Percentiles rank a stretch among this genome's conserved stretches.
Evolutionary conservation across 163 green algal genomes (phyloP).

Genomic region (Scenedesmus sp.): DNA sequence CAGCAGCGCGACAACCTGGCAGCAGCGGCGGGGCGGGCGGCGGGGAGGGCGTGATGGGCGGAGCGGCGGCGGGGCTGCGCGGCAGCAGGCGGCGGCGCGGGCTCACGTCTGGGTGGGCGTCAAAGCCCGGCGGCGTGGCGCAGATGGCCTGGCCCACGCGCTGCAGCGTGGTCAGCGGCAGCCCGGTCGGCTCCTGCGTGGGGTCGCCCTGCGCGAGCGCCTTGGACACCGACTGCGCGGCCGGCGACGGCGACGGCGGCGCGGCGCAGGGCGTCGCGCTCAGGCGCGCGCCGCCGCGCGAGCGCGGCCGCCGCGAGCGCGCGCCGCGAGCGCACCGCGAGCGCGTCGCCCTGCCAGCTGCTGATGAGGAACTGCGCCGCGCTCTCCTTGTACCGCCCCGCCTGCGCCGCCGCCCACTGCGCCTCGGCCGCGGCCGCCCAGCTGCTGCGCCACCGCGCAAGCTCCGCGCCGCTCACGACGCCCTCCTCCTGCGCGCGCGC

Average conservation of each 20-base stretch:
- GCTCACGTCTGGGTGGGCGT: constrained; percentile 52
- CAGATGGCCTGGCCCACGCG: constrained; percentile 58
- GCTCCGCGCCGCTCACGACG: constrained; percentile 48
- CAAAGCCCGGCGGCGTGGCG: constrained; percentile 55
- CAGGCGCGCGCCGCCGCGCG: too few relatives aligned
- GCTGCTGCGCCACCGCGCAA: constrained; percentile 43
- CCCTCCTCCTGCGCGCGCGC: constrained; percentile 51
- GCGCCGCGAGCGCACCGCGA: constrained; percentile 17
- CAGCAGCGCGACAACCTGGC: constrained; percentile 22
- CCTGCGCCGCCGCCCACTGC: constrained; percentile 37
- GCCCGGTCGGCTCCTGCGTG: constrained; percentile 67
- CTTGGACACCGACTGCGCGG: constrained; percentile 38
- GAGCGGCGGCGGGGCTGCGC: too few relatives aligned
- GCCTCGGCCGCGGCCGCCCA: constrained; percentile 41
- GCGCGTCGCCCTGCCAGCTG: constrained; percentile 55
- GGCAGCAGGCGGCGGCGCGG: not conserved
- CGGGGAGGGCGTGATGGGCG: too few relatives aligned
- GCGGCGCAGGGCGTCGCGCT: too few relatives aligned
- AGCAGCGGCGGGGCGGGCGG: not conserved
- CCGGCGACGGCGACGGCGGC: too few relatives aligned
- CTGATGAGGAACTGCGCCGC: constrained; percentile 49
- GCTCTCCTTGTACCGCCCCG: constrained; percentile 53
- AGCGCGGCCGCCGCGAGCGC: too few relatives aligned
- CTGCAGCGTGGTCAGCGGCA: constrained; percentile 69
- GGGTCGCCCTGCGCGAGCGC: constrained; percentile 8